Evolutionary conservation across 148 eudicot genomes (phyloP).

Genomic region (Nepenthes gracilis): DNA sequence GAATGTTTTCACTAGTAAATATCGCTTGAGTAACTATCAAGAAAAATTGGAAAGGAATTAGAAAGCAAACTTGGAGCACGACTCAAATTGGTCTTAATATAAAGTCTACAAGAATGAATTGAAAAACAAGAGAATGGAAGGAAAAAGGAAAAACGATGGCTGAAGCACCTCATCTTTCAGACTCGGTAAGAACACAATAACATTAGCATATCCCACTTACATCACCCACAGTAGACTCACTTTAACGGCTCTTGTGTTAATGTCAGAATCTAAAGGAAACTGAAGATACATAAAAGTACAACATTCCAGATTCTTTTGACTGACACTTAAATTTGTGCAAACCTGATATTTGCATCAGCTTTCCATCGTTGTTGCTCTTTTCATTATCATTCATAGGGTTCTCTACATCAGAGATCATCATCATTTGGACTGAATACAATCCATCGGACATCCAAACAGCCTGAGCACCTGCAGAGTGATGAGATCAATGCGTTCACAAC

Average conservation of each 20-base stretch:
- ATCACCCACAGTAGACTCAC: no score
- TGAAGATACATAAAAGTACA: not conserved
- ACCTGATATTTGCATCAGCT: constrained; percentile 49
- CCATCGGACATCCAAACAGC: constrained; percentile 82
- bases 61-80: not conserved
- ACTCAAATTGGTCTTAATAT: not conserved
- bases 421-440: constrained; percentile 37
- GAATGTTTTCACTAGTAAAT: constrained; percentile 71
- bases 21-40: constrained; percentile 48
- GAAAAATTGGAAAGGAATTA: not conserved
- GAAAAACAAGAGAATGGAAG: no score
- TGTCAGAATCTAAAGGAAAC: no score
- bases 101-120: no score
- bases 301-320: not conserved
- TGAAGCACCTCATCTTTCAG: no score
- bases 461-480: constrained; percentile 48
- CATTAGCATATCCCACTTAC: no score
- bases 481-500: not conserved
- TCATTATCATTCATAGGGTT: constrained; percentile 27
- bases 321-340: constrained; percentile 7
- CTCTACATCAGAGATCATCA: constrained; percentile 36
- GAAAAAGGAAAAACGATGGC: no score
- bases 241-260: no score
- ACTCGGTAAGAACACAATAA: no score
- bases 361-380: constrained; percentile 23